Base-by-base conservation (phyloP, 768 basidiomycete species). In the Boletus vermiculosoides region DNA sequence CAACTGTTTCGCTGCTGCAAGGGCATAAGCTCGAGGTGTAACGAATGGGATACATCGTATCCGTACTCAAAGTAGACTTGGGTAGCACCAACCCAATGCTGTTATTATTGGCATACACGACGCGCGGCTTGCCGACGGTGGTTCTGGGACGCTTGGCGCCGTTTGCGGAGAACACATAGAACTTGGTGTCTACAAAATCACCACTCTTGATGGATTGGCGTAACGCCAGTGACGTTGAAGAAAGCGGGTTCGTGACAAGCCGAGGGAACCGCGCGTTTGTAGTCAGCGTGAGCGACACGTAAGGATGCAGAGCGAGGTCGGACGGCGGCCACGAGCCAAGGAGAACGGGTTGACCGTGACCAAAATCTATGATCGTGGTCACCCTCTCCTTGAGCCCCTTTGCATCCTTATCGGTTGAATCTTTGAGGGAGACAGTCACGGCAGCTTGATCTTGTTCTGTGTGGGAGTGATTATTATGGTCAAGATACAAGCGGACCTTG, bases 121-220 rank as follows among this genome's bases (percentile, higher is more conserved):
- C 34, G 30, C 66, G 70, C 2, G 68, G 70, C 15, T 36, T 64
- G 23, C 63, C 57, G 50, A 58, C 65, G 33, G 45, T 56, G 16
- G 42, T 9, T 12, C 60, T 46, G 2, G 52, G 22, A 23, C 56
- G 47, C 46, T 55, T 65, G 15, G 58, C 47, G n/a, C n/a, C n/a
- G n/a, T n/a, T n/a, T n/a, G n/a, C n/a, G 16, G 71, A 70, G 51
- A 66, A 68, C 28, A 30, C 71, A 15, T 72, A 61, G 39, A 72
- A 70, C 31, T 66, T 71, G 7, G 69, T 71, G 41, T 70, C 64
- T 1, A 68, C 51, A 40, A 70, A 68, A 36, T 68, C 64, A 9
- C 71, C 69, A 16, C 37, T 59, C 13, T 45, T 45, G 66, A 70
- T 59, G 40, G 69, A 70, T 39, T 58, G 58, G 48, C 57, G 58